Evolutionary conservation across 257 asterid genomes (phyloP).

Genomic region (Solanum commersonii): DNA sequence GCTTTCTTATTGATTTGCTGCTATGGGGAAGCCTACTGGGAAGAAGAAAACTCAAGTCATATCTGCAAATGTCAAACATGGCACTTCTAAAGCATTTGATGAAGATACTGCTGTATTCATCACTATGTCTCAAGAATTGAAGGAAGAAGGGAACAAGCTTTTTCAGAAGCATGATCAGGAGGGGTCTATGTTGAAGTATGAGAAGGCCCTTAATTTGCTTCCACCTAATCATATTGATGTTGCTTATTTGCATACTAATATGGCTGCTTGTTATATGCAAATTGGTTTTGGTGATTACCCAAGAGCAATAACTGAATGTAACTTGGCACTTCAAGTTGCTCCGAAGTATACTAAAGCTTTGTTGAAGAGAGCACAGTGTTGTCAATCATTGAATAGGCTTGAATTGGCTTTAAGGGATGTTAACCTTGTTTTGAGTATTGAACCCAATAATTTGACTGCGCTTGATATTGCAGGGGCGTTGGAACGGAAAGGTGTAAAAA

Average conservation of each 20-base stretch:
- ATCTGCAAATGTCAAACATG: slow-evolving; percentile 30
- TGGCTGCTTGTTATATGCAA: slow-evolving; percentile 92
- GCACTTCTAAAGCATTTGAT: slow-evolving; percentile 55
- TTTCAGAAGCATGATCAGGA: slow-evolving; percentile 77
- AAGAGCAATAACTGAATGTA: slow-evolving; percentile 73
- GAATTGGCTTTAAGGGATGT: slow-evolving; percentile 78
- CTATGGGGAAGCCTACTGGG: slow-evolving; percentile 82
- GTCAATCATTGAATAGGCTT: slow-evolving; percentile 62
- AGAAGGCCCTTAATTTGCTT: slow-evolving; percentile 76
- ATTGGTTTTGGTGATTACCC: slow-evolving; percentile 91
- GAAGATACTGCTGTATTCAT: slow-evolving; percentile 90
- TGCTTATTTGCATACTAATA: slow-evolving; percentile 65
- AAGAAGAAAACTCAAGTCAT: slow-evolving; percentile 46
- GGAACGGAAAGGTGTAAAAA: slow-evolving; percentile 38
- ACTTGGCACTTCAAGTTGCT: slow-evolving; percentile 82
- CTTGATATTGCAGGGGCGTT: slow-evolving; percentile 58
- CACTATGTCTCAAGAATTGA: slow-evolving; percentile 79
- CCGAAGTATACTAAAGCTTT: slow-evolving; percentile 84
- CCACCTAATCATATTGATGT: slow-evolving; percentile 72
- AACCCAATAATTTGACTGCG: slow-evolving; percentile 69
- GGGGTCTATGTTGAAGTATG: slow-evolving; percentile 89
- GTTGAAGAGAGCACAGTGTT: slow-evolving; percentile 75
- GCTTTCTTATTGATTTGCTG: not conserved
- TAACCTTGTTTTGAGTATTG: slow-evolving; percentile 55
- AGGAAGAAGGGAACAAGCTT: slow-evolving; percentile 76